These are phyloP conservation scores for Annona squamosa DNA, from an alignment of 164 flowering plant genomes.

Conservation along the genomic window DNA sequence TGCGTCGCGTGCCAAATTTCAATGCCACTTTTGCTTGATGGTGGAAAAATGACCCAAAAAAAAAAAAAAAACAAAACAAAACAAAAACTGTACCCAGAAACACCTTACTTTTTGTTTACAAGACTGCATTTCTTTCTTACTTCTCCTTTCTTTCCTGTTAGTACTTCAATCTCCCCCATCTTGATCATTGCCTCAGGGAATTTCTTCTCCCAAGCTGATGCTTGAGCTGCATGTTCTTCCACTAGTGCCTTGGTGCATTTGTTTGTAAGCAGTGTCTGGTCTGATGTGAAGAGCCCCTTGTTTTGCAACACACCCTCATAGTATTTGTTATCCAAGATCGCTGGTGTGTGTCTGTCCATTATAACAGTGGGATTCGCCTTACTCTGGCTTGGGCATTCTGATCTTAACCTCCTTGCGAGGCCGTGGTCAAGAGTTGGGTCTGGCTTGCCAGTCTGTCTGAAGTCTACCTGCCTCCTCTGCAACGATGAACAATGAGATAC, in stretches of 20 bases:
- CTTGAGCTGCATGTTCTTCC: conserved; percentile 5
- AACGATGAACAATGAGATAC: conserved; percentile 21
- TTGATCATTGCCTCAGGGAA: conserved; percentile 30
- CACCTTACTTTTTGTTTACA: conserved; percentile 10
- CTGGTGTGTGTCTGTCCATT: conserved; percentile 24
- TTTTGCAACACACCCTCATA: conserved; percentile 21
- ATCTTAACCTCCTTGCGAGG: conserved; percentile 13
- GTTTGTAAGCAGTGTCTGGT: conserved; percentile 22
- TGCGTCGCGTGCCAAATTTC: too few relatives aligned
- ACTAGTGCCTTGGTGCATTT: conserved; percentile 17
- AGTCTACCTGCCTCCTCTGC: conserved; percentile 16
- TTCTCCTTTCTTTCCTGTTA: conserved; percentile 25
- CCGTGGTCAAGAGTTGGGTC: conserved; percentile 20
- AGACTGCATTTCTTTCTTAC: conserved; percentile 19
- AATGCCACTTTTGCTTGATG: too few relatives aligned
- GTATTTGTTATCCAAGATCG: conserved; percentile 20
- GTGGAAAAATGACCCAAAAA: too few relatives aligned
- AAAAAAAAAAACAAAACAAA: too few relatives aligned
- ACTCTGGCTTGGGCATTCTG: conserved; percentile 7
- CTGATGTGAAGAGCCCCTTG: conserved; percentile 31
- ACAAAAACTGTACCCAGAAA: too few relatives aligned
- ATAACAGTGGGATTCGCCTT: conserved; percentile 3
- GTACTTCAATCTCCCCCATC: conserved; percentile 30
- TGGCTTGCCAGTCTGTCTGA: conserved; percentile 16
- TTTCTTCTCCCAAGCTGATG: conserved; percentile 15